Base-by-base conservation (phyloP, 31 red algal species). In the Bonnemaisonia californica region DNA sequence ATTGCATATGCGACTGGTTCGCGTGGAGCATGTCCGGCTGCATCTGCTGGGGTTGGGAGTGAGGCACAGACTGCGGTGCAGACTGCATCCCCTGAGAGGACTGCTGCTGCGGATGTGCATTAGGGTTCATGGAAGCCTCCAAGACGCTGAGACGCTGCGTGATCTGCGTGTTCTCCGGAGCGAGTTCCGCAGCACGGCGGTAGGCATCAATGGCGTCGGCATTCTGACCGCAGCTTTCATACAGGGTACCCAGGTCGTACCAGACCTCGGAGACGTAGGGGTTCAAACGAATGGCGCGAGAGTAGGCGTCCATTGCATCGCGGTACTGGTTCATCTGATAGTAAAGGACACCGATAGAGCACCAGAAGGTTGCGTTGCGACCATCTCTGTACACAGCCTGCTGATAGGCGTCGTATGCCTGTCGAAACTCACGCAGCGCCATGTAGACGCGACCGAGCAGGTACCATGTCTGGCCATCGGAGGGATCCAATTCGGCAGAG, bases 331-430 rank as follows among this genome's bases (percentile, higher is more conserved):
- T 79, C 91, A 92, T 91, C 56, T 94, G 91, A 75, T 87, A 94
- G 73, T 98, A 98, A 24, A 98, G 65, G n/a, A 98, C 95, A 35
- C 95, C 95, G 69, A 98, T 94, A 0, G 95, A 98, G 62, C 95
- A 98, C 95, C 95, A 98, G 58, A 89, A 98, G 29, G 77, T 92
- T 9, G 92, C 86, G 54, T 98, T 91, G 30, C 77, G 40, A 41
- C 70, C 70, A 29, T 98, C 89, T 56, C 91, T 74, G 36, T 87
- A 86, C 54, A 98, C 86, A 32, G 95, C 95, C 70, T 94, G 83
- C 22, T 94, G 95, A 41, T 98, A 98, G 41, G 91, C 89, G 29
- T 98, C 85, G 62, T 93, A 94, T 41, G 94, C 94, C 33, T 88
- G 81, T 22, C 73, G 42, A 74, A 87, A 91, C 54, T 92, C 84